Evolutionary conservation across 495 filamentous ascomycete species (phyloP).

Genomic region (Friedmanniomyces simplex): DNA sequence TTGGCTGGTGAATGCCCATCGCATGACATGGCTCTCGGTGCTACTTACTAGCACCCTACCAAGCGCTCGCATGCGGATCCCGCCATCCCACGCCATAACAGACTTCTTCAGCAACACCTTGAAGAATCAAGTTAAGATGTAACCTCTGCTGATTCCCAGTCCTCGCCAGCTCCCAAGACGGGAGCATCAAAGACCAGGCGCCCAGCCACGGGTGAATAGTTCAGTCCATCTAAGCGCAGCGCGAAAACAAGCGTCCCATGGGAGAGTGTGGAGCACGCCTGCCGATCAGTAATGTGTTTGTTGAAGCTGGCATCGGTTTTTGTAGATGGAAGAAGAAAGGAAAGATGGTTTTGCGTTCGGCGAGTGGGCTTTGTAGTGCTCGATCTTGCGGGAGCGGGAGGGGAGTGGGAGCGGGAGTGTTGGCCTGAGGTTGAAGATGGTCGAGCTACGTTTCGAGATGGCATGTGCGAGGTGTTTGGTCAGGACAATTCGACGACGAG

Average conservation of each 20-base stretch:
- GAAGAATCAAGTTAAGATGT: conserved; percentile 32
- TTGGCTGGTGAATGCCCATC: too few relatives aligned
- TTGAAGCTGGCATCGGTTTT: conserved; percentile 31
- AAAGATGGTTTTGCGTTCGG: conserved; percentile 38
- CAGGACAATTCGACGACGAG: neutral
- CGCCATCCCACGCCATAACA: too few relatives aligned
- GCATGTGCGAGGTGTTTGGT: neutral
- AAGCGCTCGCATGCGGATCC: too few relatives aligned
- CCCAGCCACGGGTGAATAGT: conserved; percentile 60
- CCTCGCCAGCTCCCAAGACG: conserved; percentile 54
- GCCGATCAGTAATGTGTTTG: conserved; percentile 54
- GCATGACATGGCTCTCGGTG: too few relatives aligned
- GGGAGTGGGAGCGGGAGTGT: too few relatives aligned
- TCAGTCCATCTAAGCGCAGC: conserved; percentile 54
- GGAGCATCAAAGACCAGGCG: conserved; percentile 60
- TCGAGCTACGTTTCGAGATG: conserved; percentile 3
- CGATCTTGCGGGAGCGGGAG: conserved; percentile 19
- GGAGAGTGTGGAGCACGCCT: conserved; percentile 38
- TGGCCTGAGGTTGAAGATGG: neutral
- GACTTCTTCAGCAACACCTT: too few relatives aligned
- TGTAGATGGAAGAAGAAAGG: conserved; percentile 42
- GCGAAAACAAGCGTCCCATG: conserved; percentile 50
- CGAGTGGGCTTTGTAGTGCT: conserved; percentile 30
- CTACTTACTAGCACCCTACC: too few relatives aligned
- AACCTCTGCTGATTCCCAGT: conserved; percentile 73